Evolutionary conservation across 257 asterid species (phyloP), one percentile per base, ranked within the genome.

Genomic region (Salvia splendens): DNA sequence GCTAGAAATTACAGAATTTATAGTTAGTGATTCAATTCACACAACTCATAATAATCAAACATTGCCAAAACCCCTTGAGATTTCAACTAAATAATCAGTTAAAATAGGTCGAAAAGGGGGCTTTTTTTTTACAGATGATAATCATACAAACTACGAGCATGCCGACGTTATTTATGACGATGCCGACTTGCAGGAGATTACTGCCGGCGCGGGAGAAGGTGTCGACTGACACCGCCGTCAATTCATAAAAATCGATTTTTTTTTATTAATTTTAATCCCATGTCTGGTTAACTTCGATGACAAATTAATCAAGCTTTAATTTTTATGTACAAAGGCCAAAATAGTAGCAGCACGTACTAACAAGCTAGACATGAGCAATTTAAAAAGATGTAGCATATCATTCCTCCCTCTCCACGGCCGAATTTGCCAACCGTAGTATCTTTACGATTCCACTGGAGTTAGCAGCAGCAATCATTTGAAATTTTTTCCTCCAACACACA

Each of bases 81-180:
- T 56, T 20, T 45, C 12, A 41, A 48, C 28, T 24, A 61, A 73
- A 60, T 4, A 30, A 65, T 24, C 8, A 60, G 35, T 30, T 15
- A 24, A 41, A 52, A 24, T 11, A 48, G 12, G 43, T 41, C 8
- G 67, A 73, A 38, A 24, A 46, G 52, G 63, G 48, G 51, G 30
- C 30, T 24, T 24, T 24, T 17, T 17, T 12, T 11, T 10, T 83
- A 91, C 96, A 96, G 40, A 91, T 86, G 53, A 91, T 91, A 76
- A 88, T 91, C 95, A 88, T 80, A 84, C 88, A 91, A 61, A 85
- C 97, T 40, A 91, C 89, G 35, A 91, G 90, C 77, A 80, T 78
- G 12, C 97, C 97, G 46, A 83, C 79, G 72, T 91, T 91, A 58
- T 85, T 91, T 8, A 86, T 62, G 68, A 91, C 91, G 64, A 91